Evolutionary conservation across 148 eudicot species (phyloP).

Genomic region (Nepenthes mirabilis): DNA sequence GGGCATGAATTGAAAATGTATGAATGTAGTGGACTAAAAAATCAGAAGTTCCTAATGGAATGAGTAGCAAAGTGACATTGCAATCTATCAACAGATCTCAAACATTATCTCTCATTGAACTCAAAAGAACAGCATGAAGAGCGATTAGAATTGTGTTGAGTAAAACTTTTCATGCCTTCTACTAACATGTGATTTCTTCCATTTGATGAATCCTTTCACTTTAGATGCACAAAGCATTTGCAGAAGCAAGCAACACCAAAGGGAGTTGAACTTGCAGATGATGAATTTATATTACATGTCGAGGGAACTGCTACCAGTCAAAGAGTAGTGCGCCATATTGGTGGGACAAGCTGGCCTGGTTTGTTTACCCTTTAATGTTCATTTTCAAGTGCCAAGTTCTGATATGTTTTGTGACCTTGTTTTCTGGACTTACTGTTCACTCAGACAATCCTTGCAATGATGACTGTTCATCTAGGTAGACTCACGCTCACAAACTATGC

Average conservation of each 20-base stretch:
- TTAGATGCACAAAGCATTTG: constrained; percentile 60
- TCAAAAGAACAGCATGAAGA: neutral
- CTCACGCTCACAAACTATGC: constrained; percentile 88
- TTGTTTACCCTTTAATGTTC: neutral
- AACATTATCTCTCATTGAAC: too few relatives aligned
- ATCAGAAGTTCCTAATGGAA: too few relatives aligned
- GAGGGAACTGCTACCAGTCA: constrained; percentile 79
- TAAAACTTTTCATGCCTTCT: neutral
- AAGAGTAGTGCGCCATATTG: constrained; percentile 83
- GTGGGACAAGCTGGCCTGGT: constrained; percentile 96
- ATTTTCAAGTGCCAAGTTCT: neutral
- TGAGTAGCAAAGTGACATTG: too few relatives aligned
- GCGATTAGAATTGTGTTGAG: neutral
- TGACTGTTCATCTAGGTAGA: constrained; percentile 44
- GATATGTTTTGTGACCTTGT: neutral
- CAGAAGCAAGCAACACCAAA: constrained; percentile 62
- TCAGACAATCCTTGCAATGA: neutral
- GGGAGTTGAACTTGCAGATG: constrained; percentile 56
- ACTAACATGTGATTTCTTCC: neutral
- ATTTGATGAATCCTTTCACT: neutral
- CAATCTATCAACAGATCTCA: too few relatives aligned
- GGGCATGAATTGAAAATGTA: too few relatives aligned
- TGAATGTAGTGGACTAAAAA: too few relatives aligned
- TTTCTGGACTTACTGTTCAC: neutral
- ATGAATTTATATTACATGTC: constrained; percentile 84